These are phyloP conservation scores for Pleurotus djamor DNA, from an alignment of 768 basidiomycete genomes.

Conservation along the genomic window DNA sequence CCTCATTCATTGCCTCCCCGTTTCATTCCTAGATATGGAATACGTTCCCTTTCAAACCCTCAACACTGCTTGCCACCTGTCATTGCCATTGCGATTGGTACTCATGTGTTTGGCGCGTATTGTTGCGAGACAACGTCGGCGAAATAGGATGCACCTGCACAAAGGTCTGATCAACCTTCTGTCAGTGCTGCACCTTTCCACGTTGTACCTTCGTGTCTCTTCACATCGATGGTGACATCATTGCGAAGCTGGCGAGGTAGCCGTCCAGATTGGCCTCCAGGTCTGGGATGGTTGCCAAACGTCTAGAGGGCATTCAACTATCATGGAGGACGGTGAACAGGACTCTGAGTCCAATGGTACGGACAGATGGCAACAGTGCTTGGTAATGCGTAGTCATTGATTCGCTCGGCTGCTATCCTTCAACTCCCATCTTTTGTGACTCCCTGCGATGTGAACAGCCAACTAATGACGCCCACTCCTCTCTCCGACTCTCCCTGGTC, in stretches of 20 bases:
- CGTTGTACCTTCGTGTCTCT: too few relatives aligned
- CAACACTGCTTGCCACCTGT: slow-evolving; percentile 22
- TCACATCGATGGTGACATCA: too few relatives aligned
- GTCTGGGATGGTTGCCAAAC: too few relatives aligned
- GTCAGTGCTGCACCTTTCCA: slow-evolving; percentile 5
- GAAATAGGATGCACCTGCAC: neutral
- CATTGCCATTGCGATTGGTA: slow-evolving; percentile 1
- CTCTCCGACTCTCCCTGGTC: slow-evolving; percentile 23
- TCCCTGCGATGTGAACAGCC: slow-evolving; percentile 39
- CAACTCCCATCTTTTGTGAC: slow-evolving; percentile 40
- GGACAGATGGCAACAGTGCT: slow-evolving; percentile 41
- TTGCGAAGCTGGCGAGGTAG: too few relatives aligned
- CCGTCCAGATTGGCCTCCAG: too few relatives aligned
- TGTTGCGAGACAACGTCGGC: too few relatives aligned
- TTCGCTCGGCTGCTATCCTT: slow-evolving; percentile 19
- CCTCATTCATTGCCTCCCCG: slow-evolving; percentile 41
- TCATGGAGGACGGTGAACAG: too few relatives aligned
- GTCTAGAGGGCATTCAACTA: too few relatives aligned
- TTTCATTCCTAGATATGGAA: slow-evolving; percentile 15
- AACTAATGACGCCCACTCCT: slow-evolving; percentile 38
- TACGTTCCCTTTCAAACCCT: slow-evolving; percentile 9
- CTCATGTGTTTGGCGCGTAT: too few relatives aligned
- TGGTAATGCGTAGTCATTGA: slow-evolving; percentile 30
- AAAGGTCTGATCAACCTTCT: slow-evolving; percentile 42
- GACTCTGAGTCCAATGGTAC: slow-evolving; percentile 12